phyloP scores from a whole-genome alignment of 1,284 basidiomycete species.

The Ceratobasidium sp. region DNA sequence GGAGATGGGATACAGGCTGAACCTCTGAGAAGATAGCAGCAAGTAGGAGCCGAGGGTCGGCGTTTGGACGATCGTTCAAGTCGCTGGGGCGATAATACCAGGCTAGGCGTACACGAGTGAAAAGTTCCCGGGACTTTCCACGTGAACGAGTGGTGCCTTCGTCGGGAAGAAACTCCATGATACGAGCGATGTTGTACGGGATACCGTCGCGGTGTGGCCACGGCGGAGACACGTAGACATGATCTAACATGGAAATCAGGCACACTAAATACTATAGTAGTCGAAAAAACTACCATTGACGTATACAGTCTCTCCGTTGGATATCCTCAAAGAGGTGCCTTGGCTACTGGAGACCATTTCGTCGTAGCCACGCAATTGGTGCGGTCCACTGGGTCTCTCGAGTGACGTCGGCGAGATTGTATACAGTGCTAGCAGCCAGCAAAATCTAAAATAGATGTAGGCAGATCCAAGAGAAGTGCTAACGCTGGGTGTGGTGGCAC shows the following conservation, averaged over 20 bases:
- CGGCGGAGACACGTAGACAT: constrained; percentile 93
- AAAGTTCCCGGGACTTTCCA: constrained; percentile 70
- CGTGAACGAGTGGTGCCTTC: constrained; percentile 66
- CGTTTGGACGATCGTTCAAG: constrained; percentile 84
- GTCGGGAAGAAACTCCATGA: constrained; percentile 94
- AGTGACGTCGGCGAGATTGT: background rate
- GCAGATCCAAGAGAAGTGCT: background rate
- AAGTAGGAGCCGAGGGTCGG: constrained; percentile 89
- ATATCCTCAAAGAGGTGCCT: constrained; percentile 43
- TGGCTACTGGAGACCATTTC: constrained; percentile 31
- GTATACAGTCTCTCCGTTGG: constrained; percentile 81
- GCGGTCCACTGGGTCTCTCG: background rate
- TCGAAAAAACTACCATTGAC: constrained; percentile 72
- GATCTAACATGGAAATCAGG: constrained; percentile 72
- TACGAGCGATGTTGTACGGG: constrained; percentile 92
- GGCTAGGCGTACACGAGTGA: constrained; percentile 86
- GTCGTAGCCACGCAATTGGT: constrained; percentile 33
- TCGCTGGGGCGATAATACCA: constrained; percentile 95
- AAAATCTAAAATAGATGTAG: background rate
- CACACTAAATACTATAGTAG: constrained; percentile 37
- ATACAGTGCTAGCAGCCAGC: background rate
- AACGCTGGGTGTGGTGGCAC: constrained; percentile 4
- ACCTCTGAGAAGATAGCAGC: constrained; percentile 96
- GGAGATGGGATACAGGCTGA: constrained; percentile 90
- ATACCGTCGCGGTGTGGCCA: constrained; percentile 91